phyloP scores from a whole-genome alignment of 495 filamentous ascomycete species.

The Annulohypoxylon nitens region DNA sequence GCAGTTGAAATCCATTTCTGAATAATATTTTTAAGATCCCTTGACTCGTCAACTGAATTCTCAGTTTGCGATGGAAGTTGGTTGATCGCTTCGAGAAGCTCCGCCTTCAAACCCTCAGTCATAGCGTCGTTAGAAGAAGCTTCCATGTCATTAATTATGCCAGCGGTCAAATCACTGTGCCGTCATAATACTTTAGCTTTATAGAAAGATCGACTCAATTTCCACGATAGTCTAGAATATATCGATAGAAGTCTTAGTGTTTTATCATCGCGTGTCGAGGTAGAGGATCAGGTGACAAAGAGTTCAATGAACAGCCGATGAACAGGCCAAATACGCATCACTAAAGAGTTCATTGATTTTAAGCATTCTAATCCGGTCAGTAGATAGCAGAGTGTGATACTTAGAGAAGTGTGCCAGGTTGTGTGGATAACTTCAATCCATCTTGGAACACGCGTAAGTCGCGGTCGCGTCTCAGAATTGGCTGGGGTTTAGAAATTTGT shows the following conservation, averaged over 20 bases:
- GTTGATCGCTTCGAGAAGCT: constrained; percentile 3
- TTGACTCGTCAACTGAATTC: neutral
- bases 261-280: neutral
- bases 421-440: neutral
- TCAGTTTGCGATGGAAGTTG: constrained; percentile 2
- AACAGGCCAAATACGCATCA: neutral
- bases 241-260: neutral
- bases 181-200: neutral
- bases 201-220: neutral
- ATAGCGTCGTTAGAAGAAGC: neutral
- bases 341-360: neutral
- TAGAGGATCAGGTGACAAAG: neutral
- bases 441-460: neutral
- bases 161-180: neutral
- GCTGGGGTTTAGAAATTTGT: neutral
- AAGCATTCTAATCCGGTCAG: neutral
- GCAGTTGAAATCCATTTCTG: constrained; percentile 15
- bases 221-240: neutral
- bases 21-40: constrained; percentile 1
- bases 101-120: neutral
- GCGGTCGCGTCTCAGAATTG: neutral
- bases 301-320: neutral
- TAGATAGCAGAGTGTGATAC: neutral
- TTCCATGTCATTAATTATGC: neutral
- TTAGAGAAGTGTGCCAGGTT: no score